Percentiles rank a stretch among this genome's conserved stretches.
phyloP scores from a whole-genome alignment of 305 asterid species.

The Fraxinus sp. region DNA sequence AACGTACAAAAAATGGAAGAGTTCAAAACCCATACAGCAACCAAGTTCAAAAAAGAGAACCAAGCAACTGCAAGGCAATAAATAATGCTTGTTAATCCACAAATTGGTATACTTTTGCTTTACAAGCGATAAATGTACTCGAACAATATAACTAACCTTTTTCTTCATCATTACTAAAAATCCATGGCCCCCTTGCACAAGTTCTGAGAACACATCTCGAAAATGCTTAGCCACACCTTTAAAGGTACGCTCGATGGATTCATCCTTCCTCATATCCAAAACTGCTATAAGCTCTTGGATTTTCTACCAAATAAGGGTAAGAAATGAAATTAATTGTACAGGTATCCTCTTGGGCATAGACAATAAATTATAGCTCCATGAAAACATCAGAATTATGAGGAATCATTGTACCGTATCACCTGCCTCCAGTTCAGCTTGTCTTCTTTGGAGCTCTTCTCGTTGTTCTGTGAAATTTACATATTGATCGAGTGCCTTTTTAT shows the following conservation, averaged over 20 bases:
- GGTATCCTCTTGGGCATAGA: constrained; percentile 15
- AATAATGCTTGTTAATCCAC: not conserved
- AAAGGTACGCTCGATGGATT: constrained; percentile 96
- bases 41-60: constrained; percentile 14
- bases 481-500: constrained; percentile 97
- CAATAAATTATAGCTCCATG: constrained; percentile 11
- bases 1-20: not conserved
- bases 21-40: constrained; percentile 16
- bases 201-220: constrained; percentile 95
- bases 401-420: constrained; percentile 79
- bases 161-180: constrained; percentile 92
- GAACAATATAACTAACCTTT: constrained; percentile 58
- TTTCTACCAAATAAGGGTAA: constrained; percentile 58
- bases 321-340: constrained; percentile 22
- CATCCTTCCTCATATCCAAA: constrained; percentile 98
- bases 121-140: constrained; percentile 4
- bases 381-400: constrained; percentile 21
- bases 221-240: constrained; percentile 98
- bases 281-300: constrained; percentile 91
- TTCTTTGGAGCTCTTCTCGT: constrained; percentile 87
- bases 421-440: constrained; percentile 94
- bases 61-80: constrained; percentile 20
- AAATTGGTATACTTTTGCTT: not conserved
- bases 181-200: constrained; percentile 99
- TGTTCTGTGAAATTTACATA: constrained; percentile 96